Conservation (phyloP, 345 rosid species). For the Eutrema yunnanense region DNA sequence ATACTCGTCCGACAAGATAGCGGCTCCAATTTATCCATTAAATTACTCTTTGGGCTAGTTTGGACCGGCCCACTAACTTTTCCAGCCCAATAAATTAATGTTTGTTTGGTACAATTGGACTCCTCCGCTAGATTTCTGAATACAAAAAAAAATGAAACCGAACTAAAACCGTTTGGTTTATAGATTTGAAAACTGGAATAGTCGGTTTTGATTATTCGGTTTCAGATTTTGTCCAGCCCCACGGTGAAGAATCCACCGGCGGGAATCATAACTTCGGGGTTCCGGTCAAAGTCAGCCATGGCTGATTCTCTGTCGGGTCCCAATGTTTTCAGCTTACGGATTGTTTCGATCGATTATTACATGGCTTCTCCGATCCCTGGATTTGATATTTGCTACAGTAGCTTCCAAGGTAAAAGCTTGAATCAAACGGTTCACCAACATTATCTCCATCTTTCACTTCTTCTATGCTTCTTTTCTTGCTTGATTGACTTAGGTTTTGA, state of each 20-base stretch:
- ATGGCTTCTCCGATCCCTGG: slow-evolving; percentile 79
- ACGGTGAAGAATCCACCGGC: background rate
- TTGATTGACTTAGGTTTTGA: background rate
- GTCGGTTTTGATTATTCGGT: too few relatives aligned
- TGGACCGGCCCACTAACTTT: too few relatives aligned
- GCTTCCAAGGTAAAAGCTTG: slow-evolving; percentile 58
- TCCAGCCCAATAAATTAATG: too few relatives aligned
- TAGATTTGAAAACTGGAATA: too few relatives aligned
- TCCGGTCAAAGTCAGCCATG: slow-evolving; percentile 26
- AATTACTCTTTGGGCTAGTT: too few relatives aligned
- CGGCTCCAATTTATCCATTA: too few relatives aligned
- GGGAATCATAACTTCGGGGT: background rate
- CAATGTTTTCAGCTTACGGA: slow-evolving; percentile 65
- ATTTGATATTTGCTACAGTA: slow-evolving; percentile 68
- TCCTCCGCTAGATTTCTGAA: too few relatives aligned
- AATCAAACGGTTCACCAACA: background rate
- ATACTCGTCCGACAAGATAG: too few relatives aligned
- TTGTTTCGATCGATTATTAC: slow-evolving; percentile 77
- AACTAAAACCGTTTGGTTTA: too few relatives aligned
- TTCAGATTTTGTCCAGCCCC: too few relatives aligned
- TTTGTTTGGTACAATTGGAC: too few relatives aligned
- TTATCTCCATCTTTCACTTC: background rate
- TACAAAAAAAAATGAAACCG: too few relatives aligned
- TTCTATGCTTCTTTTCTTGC: background rate
- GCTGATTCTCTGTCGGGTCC: slow-evolving; percentile 45